Percentiles rank a stretch among this genome's conserved stretches.
These are phyloP conservation scores for Citrus medica DNA, from an alignment of 345 rosid species.

Conservation along the genomic window DNA sequence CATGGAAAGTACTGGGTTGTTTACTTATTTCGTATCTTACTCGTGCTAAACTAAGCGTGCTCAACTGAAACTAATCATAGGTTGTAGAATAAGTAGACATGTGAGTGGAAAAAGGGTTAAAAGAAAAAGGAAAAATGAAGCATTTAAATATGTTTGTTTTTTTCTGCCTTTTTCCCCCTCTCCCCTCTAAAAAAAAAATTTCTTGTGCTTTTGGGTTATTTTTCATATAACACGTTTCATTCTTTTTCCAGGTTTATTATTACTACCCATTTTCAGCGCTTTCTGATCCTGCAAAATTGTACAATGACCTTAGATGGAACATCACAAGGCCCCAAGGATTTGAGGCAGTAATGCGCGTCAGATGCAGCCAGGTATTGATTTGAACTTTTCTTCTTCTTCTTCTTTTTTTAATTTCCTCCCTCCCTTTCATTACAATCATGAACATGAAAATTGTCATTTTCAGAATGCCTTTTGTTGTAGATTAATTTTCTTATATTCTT, in stretches of 20 bases:
- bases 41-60: background rate
- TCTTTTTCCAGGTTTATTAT: slow-evolving; percentile 68
- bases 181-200: background rate
- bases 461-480: slow-evolving; percentile 5
- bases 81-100: background rate
- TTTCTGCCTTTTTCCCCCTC: background rate
- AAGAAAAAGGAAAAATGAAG: background rate
- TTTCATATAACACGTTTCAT: slow-evolving; percentile 1
- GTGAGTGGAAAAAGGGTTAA: background rate
- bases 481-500: slow-evolving; percentile 7
- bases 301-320: slow-evolving; percentile 98
- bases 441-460: background rate
- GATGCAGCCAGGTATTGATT: slow-evolving; percentile 80
- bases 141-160: background rate
- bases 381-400: background rate
- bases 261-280: slow-evolving; percentile 91
- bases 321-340: slow-evolving; percentile 96
- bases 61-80: background rate
- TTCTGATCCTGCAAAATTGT: slow-evolving; percentile 90
- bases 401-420: no score
- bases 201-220: background rate
- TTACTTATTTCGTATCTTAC: background rate
- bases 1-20: background rate
- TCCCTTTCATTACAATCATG: background rate
- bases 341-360: slow-evolving; percentile 98